These are phyloP conservation scores for Aspergillus melleus DNA, from an alignment of 2,329 filamentous ascomycete genomes.

Conservation along the genomic window DNA sequence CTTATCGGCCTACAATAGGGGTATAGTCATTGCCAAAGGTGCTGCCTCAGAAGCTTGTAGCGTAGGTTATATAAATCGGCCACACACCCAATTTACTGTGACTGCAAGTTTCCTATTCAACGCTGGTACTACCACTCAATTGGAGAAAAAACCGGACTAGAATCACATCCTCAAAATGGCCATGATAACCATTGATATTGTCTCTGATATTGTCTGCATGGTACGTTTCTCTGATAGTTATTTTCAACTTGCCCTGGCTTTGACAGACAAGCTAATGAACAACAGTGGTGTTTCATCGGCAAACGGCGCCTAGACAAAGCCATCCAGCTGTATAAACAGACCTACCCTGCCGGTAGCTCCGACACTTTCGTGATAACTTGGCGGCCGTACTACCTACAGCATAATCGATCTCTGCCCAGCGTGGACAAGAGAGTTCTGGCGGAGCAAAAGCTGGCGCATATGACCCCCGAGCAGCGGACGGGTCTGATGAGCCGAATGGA, in stretches of 20 bases:
- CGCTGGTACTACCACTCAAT: too few relatives aligned
- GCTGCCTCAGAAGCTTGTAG: too few relatives aligned
- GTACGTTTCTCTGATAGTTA: neutral
- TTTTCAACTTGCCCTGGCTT: too few relatives aligned
- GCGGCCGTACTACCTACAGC: conserved; percentile 40
- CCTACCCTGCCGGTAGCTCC: conserved; percentile 38
- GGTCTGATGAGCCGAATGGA: conserved; percentile 24
- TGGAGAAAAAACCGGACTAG: too few relatives aligned
- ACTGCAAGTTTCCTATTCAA: too few relatives aligned
- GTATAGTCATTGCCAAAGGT: too few relatives aligned
- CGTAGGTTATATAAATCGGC: too few relatives aligned
- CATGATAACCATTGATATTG: neutral
- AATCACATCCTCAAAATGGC: neutral
- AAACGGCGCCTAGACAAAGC: conserved; percentile 40
- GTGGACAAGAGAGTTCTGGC: conserved; percentile 10
- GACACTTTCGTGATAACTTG: conserved; percentile 39
- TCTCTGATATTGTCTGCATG: neutral
- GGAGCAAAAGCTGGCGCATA: conserved; percentile 21
- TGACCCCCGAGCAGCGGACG: conserved; percentile 26
- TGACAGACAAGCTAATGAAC: neutral
- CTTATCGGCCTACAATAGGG: too few relatives aligned
- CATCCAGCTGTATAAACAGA: conserved; percentile 41
- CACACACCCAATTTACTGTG: too few relatives aligned
- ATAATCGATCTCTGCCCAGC: conserved; percentile 5
- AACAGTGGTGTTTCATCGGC: conserved; percentile 44